Evolutionary conservation across 345 rosid genomes (phyloP).

Genomic region (Citrus reticulata): DNA sequence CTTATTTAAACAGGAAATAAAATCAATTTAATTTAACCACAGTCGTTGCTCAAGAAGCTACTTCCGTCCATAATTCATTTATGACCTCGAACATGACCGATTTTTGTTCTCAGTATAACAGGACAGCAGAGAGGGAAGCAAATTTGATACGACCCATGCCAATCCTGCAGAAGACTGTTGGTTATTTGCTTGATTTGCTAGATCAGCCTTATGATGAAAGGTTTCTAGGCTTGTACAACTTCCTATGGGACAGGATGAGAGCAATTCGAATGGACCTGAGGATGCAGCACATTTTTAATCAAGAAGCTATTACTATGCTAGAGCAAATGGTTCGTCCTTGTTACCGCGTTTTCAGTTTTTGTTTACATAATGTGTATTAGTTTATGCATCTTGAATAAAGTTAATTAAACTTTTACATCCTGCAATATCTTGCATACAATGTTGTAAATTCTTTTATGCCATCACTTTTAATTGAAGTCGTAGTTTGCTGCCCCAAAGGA

Average conservation of each 20-base stretch:
- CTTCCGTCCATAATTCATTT: neutral
- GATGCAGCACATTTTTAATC: slow-evolving; percentile 92
- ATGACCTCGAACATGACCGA: slow-evolving; percentile 16
- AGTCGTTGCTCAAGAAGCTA: neutral
- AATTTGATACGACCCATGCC: slow-evolving; percentile 88
- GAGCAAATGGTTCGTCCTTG: slow-evolving; percentile 83
- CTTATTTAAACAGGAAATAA: neutral
- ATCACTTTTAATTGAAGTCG: neutral
- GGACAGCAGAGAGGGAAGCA: slow-evolving; percentile 96
- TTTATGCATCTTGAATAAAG: slow-evolving; percentile 4
- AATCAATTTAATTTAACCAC: neutral
- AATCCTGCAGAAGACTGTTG: slow-evolving; percentile 73
- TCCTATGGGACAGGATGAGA: slow-evolving; percentile 99
- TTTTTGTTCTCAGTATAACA: slow-evolving; percentile 60
- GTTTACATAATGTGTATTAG: neutral
- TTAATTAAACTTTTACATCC: neutral
- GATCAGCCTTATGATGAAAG: slow-evolving; percentile 76
- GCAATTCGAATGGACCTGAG: slow-evolving; percentile 94
- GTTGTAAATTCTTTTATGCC: too few relatives aligned
- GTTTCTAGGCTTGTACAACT: slow-evolving; percentile 86
- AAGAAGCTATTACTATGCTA: slow-evolving; percentile 76
- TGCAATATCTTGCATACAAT: neutral
- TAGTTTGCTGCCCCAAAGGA: neutral
- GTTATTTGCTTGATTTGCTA: slow-evolving; percentile 77
- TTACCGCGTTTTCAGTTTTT: slow-evolving; percentile 3